Evolutionary conservation across 768 basidiomycete genomes (phyloP), one percentile per base, ranked within the genome.

Genomic region (Russula emetica): DNA sequence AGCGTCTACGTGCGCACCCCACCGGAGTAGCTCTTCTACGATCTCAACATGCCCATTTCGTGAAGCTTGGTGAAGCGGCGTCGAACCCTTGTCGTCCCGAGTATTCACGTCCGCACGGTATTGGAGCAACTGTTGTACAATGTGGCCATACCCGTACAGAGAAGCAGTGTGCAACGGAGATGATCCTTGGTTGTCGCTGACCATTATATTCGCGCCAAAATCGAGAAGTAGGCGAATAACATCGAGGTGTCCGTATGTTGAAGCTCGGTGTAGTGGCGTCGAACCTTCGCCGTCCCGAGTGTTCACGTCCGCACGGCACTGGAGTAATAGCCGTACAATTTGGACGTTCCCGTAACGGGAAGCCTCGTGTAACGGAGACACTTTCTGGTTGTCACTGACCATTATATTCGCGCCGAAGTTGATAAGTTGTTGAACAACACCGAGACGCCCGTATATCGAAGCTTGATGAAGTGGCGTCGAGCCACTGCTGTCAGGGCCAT

Each of bases 191-290:
- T 50, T 13, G 36, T 51, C 49, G 18, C 9, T 5, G 34, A 49
- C 58, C 18, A 22, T n/a, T 24, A 28, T 24, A 20, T 40, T 22
- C 16, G n/a, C 45, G 32, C 57, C 47, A 11, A 18, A 6, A 11
- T 32, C 20, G 26, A 44, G 22, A 6, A 44, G 42, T n/a, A 11
- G 16, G 20, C n/a, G 18, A 5, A 14, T 10, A 22, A 30, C 26
- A n/a, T n/a, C 11, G 22, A 24, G 14, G 24, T 26, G 38, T 8
- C 24, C 54, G 7, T 16, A 16, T 40, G 14, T 26, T 10, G 34
- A 40, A 16, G 61, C 54, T 28, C 22, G 10, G 42, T 60, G 58
- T 13, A 50, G 34, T 40, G 61, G 16, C 6, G 50, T 60, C 5
- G 47, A 50, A 1, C 18, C 6, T n/a, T 30, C 20, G 20, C 30